Evolutionary conservation across 768 basidiomycete genomes (phyloP).

Genomic region (Chiua virens): DNA sequence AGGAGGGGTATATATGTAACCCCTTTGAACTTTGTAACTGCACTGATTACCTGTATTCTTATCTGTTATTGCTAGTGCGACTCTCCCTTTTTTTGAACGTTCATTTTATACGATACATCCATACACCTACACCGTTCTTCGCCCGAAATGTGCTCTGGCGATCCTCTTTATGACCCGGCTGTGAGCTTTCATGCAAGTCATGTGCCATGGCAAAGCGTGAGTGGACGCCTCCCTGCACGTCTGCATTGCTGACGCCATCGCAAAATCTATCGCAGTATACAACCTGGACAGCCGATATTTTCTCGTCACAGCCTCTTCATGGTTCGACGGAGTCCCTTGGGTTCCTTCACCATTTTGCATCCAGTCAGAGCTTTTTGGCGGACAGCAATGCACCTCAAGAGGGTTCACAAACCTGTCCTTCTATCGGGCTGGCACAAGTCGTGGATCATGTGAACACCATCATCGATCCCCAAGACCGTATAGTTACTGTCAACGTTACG

Average conservation of each 20-base stretch:
- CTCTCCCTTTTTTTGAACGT: too few species aligned
- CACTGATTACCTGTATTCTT: too few species aligned
- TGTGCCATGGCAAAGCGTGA: slow-evolving; percentile 4
- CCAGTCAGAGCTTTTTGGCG: not conserved
- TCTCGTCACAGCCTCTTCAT: not conserved
- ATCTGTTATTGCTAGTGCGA: too few species aligned
- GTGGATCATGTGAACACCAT: slow-evolving; percentile 5
- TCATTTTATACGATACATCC: not conserved
- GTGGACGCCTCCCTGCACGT: not conserved
- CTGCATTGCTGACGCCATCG: not conserved
- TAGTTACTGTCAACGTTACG: not conserved
- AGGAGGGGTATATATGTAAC: too few species aligned
- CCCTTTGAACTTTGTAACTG: too few species aligned
- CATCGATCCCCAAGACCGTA: not conserved
- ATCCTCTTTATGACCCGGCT: not conserved
- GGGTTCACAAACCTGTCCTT: not conserved
- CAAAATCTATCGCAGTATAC: not conserved
- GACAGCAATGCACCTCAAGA: not conserved
- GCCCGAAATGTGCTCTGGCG: not conserved
- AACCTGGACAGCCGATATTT: not conserved
- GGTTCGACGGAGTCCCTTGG: not conserved
- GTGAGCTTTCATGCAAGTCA: not conserved
- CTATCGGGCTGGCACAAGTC: not conserved
- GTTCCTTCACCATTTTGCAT: too few species aligned
- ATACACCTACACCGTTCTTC: not conserved